A percentile compares a stretch with the other conserved stretches of the same genome.
These are phyloP conservation scores for Fraxinus cuspidata DNA, from an alignment of 257 asterid species.

Conservation along the genomic window DNA sequence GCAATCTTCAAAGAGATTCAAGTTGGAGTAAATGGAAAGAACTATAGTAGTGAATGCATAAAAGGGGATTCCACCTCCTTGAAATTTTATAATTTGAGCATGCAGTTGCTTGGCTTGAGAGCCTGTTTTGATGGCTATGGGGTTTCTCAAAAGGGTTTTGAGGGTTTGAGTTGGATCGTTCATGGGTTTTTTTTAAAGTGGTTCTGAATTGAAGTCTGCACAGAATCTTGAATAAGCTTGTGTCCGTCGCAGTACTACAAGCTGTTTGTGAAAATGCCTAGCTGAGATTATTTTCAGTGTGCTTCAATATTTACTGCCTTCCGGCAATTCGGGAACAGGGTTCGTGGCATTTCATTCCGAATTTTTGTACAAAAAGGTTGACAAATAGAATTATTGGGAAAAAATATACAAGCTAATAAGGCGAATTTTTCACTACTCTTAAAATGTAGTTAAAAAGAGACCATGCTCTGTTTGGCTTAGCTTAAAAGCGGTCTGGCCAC, in stretches of 20 bases:
- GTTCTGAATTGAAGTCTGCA: background rate
- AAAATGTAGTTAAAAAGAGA: too few species aligned
- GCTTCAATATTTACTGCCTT: background rate
- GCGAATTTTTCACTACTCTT: too few species aligned
- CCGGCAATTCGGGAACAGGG: background rate
- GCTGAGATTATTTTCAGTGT: background rate
- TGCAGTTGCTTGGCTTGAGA: constrained; percentile 81
- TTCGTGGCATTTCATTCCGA: background rate
- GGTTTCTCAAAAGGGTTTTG: constrained; percentile 38
- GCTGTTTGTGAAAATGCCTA: constrained; percentile 28
- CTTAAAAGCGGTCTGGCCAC: too few species aligned
- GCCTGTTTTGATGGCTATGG: constrained; percentile 57
- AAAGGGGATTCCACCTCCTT: constrained; percentile 24
- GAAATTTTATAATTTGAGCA: constrained; percentile 66
- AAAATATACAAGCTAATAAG: background rate
- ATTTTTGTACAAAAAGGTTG: too few species aligned
- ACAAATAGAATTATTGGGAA: too few species aligned
- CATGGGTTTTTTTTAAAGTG: constrained; percentile 30
- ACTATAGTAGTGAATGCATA: constrained; percentile 36
- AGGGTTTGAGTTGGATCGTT: constrained; percentile 31
- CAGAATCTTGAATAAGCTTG: background rate
- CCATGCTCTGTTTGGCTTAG: too few species aligned
- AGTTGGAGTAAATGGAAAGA: constrained; percentile 68
- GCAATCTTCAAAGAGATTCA: constrained; percentile 59
- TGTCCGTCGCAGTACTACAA: background rate